Evolutionary conservation across 83 land plant genomes (phyloP).

Genomic region (Isoetes engelmannii): DNA sequence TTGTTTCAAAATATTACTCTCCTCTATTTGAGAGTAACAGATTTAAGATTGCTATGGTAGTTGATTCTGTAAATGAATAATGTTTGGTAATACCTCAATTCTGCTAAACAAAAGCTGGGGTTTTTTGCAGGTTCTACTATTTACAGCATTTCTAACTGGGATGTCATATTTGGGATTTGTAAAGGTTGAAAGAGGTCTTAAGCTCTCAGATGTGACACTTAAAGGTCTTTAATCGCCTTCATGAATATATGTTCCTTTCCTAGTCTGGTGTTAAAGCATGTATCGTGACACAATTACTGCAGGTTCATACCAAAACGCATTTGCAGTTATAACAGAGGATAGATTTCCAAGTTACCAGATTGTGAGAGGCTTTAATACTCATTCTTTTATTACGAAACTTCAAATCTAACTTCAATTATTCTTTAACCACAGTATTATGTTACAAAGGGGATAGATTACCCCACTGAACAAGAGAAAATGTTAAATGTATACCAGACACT

Average conservation of each 20-base stretch:
- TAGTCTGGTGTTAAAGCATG: background rate
- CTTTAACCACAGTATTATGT: slow-evolving; percentile 27
- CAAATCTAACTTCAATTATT: background rate
- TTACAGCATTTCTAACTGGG: slow-evolving; percentile 23
- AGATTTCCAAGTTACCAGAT: slow-evolving; percentile 35
- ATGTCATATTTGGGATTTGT: slow-evolving; percentile 36
- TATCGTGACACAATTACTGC: slow-evolving; percentile 1
- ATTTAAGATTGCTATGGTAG: slow-evolving; percentile 32
- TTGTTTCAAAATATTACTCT: slow-evolving; percentile 37
- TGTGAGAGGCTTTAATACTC: slow-evolving; percentile 23
- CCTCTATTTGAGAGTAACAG: slow-evolving; percentile 35
- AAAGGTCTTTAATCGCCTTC: slow-evolving; percentile 23
- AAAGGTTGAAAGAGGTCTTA: slow-evolving; percentile 38
- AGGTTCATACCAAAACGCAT: slow-evolving; percentile 30
- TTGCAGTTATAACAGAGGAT: slow-evolving; percentile 28
- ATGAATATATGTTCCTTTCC: background rate
- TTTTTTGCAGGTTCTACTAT: slow-evolving; percentile 26
- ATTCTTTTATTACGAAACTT: background rate
- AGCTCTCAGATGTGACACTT: slow-evolving; percentile 38
- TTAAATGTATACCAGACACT: slow-evolving; percentile 16
- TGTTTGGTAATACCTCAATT: background rate
- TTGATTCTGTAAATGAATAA: background rate
- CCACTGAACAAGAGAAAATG: slow-evolving; percentile 18
- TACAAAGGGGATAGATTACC: slow-evolving; percentile 22
- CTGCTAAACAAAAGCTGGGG: background rate